Base-by-base conservation (phyloP, 176 grass and related monocot species). In the Eleusine indica region DNA sequence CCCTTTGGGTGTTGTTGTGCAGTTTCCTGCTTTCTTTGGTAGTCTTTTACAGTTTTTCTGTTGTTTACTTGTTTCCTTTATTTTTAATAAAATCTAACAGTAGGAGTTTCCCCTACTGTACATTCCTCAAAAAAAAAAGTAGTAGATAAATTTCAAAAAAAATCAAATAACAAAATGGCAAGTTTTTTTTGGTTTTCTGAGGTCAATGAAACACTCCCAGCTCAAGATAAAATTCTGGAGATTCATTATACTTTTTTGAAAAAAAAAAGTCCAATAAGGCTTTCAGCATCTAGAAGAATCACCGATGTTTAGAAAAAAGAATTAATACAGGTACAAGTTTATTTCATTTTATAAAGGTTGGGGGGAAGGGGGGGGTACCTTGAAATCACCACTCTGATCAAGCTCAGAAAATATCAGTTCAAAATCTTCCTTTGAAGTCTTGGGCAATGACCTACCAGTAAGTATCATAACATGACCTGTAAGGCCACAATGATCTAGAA, bases 331-430 rank as follows among this genome's bases (percentile, higher is more conserved):
- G 0, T 30, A 64, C 9, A 62, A 28, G 22, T 25, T 58, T 58
- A 57, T 57, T n/a, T 25, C 11, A 9, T 25, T 62, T 13, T 64
- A 9, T 9, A 2, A 7, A n/a, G 17, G 56, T 9, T 75, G 32
- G 32, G 32, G 32, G 32, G 32, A 2, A 2, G 32, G 44, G 9
- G 44, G 32, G 19, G 19, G 11, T 88, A 95, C 96, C 96, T 98
- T 95, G 77, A 98, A 98, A 88, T 98, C 96, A 85, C 93, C 96
- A 90, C 96, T 98, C 22, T 62, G 82, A 87, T 98, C 96, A 85
- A 98, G 89, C 83, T 98, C 96, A 14, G 66, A 67, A 83, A 98
- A 98, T 71, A 98, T 95, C 69, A 94, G 84, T 88, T 95, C 96
- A 83, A 94, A 98, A 90, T 98, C 96, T 79, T 98, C 96, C 89